Conservation (phyloP, 192 early-diverging fungal species). For the Backusella australiensis region DNA sequence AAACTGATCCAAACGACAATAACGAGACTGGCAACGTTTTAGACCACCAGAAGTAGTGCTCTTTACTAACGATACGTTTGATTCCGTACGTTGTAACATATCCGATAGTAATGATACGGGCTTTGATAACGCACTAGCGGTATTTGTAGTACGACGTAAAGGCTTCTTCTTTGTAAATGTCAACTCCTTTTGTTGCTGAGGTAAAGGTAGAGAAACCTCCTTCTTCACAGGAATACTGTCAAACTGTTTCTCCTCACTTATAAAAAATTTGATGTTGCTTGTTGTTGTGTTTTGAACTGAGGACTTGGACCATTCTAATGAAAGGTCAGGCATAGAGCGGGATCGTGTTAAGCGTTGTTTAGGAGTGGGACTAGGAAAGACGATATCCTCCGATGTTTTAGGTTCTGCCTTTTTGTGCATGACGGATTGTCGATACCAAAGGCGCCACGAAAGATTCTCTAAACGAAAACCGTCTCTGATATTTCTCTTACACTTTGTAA, state of each 20-base stretch:
- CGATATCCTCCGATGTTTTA: constrained; percentile 7
- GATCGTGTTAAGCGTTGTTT: constrained; percentile 3
- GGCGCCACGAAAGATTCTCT: constrained; percentile 36
- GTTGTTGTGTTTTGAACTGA: neutral
- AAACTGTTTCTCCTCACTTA: neutral
- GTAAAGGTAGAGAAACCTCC: neutral
- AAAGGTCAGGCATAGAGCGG: constrained; percentile 11
- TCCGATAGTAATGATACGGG: constrained; percentile 13
- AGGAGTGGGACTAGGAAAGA: neutral
- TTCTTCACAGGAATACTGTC: constrained; percentile 1
- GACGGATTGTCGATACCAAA: constrained; percentile 34
- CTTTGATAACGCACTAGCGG: neutral
- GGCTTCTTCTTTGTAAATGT: constrained; percentile 13
- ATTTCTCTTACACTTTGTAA: constrained; percentile 30
- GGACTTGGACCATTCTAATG: neutral
- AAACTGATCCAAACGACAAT: constrained; percentile 3
- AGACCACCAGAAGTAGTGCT: neutral
- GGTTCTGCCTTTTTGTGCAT: constrained; percentile 10
- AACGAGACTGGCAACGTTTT: constrained; percentile 6
- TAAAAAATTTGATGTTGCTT: neutral
- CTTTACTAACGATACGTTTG: neutral
- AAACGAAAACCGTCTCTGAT: constrained; percentile 27
- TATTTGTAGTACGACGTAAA: neutral
- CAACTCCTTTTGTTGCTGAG: neutral
- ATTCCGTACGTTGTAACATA: constrained; percentile 8